phyloP scores from a whole-genome alignment of 768 basidiomycete species.

The Dioszegia hungarica region DNA sequence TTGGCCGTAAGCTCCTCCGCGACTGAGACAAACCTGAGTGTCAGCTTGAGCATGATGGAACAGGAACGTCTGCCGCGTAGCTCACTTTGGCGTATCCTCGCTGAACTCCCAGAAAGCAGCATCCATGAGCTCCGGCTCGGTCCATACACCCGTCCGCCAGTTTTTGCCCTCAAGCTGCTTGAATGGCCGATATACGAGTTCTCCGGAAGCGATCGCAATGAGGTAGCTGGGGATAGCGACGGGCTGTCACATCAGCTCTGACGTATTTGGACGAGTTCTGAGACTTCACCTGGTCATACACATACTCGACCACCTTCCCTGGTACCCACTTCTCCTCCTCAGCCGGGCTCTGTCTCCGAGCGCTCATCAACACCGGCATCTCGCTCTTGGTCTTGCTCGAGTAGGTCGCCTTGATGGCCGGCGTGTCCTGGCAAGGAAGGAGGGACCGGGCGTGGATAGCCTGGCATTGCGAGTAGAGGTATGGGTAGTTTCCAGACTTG shows the following conservation, averaged over 20 bases:
- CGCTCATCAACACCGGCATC: slow-evolving; percentile 83
- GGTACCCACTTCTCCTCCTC: slow-evolving; percentile 67
- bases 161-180: slow-evolving; percentile 57
- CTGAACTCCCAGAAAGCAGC: slow-evolving; percentile 80
- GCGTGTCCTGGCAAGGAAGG: slow-evolving; percentile 79
- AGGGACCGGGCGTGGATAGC: slow-evolving; percentile 81
- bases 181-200: slow-evolving; percentile 67
- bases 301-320: slow-evolving; percentile 73
- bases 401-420: slow-evolving; percentile 88
- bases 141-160: slow-evolving; percentile 87
- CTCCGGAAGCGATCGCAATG: slow-evolving; percentile 84
- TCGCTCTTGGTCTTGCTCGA: slow-evolving; percentile 68
- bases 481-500: slow-evolving; percentile 75
- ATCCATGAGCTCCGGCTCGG: slow-evolving; percentile 76
- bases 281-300: slow-evolving; percentile 65
- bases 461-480: slow-evolving; percentile 88
- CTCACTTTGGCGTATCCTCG: slow-evolving; percentile 71
- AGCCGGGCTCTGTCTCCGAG: slow-evolving; percentile 71
- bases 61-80: neutral
- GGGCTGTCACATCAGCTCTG: slow-evolving; percentile 53
- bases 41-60: neutral
- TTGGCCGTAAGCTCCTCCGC: slow-evolving; percentile 70
- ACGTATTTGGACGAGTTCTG: slow-evolving; percentile 8
- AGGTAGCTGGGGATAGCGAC: slow-evolving; percentile 85
- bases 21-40: slow-evolving; percentile 64